phyloP scores from a whole-genome alignment of 2,329 filamentous ascomycete genomes.

The Penicillium expansum region DNA sequence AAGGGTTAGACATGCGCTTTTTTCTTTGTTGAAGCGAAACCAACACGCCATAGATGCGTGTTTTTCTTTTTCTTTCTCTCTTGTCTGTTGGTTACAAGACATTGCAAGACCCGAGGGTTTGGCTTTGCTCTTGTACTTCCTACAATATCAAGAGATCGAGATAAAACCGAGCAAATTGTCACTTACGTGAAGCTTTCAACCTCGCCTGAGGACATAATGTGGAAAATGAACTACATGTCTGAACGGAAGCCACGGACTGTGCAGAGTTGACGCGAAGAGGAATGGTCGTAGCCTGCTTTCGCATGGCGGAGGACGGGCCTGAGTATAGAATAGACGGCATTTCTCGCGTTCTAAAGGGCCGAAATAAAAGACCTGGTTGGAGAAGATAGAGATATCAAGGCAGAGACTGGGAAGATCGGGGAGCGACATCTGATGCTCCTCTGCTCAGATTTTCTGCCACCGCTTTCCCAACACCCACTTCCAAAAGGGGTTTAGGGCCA shows the following conservation, averaged over 20 bases:
- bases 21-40: not conserved
- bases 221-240: slow-evolving; percentile 31
- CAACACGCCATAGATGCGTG: not conserved
- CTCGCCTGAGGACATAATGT: slow-evolving; percentile 30
- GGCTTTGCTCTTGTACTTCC: not conserved
- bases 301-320: slow-evolving; percentile 34
- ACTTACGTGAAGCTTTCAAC: slow-evolving; percentile 33
- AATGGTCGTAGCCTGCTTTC: slow-evolving; percentile 34
- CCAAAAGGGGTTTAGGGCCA: slow-evolving; percentile 31
- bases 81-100: slow-evolving; percentile 2
- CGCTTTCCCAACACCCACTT: slow-evolving; percentile 14
- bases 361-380: slow-evolving; percentile 7
- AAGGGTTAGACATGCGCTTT: slow-evolving; percentile 12
- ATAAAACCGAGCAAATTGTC: not conserved
- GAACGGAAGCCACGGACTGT: slow-evolving; percentile 29
- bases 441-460: slow-evolving; percentile 29
- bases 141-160: not conserved
- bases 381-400: slow-evolving; percentile 1
- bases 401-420: slow-evolving; percentile 4
- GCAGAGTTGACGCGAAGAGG: slow-evolving; percentile 27
- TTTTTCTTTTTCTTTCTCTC: not conserved
- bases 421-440: slow-evolving; percentile 12
- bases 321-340: slow-evolving; percentile 35
- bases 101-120: not conserved
- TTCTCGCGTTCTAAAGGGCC: slow-evolving; percentile 11